Evolutionary conservation across 2,329 filamentous ascomycete species (phyloP).

Genomic region (Aspergillus fumigatus): DNA sequence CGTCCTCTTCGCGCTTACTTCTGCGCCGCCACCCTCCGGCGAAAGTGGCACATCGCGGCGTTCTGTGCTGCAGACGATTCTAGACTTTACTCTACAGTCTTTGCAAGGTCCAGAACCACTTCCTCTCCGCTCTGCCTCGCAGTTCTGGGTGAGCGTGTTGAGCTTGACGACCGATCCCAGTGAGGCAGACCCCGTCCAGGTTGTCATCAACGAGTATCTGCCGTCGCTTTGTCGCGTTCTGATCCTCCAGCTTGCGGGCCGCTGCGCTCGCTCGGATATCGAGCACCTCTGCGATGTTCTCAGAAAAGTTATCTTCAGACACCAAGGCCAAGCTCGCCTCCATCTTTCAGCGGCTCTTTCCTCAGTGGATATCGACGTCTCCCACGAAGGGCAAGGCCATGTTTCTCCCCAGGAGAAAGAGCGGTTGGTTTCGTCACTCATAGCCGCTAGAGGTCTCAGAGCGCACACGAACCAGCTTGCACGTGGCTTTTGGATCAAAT

Average conservation of each 20-base stretch:
- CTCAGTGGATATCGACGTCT: constrained; percentile 20
- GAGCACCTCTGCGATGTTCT: constrained; percentile 40
- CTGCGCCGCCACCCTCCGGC: constrained; percentile 14
- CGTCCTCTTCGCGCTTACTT: constrained; percentile 34
- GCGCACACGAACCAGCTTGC: constrained; percentile 36
- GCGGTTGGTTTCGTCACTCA: constrained; percentile 38
- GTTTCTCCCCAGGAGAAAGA: constrained; percentile 34
- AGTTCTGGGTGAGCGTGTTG: constrained; percentile 41
- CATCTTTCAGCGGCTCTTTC: constrained; percentile 35
- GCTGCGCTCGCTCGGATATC: constrained; percentile 43
- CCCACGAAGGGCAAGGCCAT: constrained; percentile 17
- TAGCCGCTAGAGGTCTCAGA: constrained; percentile 34
- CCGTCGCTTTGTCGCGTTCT: constrained; percentile 37
- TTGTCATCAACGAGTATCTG: constrained; percentile 32
- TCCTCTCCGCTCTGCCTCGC: constrained; percentile 43
- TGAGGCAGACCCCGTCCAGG: constrained; percentile 21
- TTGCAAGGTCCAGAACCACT: constrained; percentile 41
- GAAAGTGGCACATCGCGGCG: constrained; percentile 11
- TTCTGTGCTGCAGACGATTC: constrained; percentile 29
- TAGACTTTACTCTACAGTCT: constrained; percentile 39
- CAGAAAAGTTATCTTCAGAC: constrained; percentile 39
- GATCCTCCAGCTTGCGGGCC: constrained; percentile 39
- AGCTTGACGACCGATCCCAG: constrained; percentile 25
- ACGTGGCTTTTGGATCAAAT: constrained; percentile 42
- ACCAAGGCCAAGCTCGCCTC: constrained; percentile 36